Evolutionary conservation across 192 early-diverging fungal species (phyloP).

Genomic region (Mortierella antarctica): DNA sequence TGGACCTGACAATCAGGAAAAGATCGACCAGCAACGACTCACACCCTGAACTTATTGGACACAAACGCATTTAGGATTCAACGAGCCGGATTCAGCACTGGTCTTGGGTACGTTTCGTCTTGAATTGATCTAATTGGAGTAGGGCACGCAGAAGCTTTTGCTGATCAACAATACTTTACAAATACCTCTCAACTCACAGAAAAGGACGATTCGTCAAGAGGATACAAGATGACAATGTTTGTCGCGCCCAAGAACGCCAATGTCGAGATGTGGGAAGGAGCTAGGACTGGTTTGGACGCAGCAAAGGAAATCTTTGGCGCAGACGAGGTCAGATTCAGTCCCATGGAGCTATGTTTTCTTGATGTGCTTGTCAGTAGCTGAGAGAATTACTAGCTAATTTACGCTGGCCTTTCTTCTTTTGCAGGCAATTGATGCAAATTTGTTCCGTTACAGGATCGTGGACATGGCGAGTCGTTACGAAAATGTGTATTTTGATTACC

Average conservation of each 20-base stretch:
- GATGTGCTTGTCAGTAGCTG: background rate
- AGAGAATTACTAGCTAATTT: background rate
- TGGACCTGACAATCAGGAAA: too few relatives aligned
- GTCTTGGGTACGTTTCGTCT: constrained; percentile 68
- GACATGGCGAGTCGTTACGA: constrained; percentile 39
- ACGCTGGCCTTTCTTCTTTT: background rate
- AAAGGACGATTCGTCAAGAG: constrained; percentile 63
- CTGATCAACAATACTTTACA: too few relatives aligned
- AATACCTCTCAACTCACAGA: constrained; percentile 26
- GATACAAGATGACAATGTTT: constrained; percentile 90
- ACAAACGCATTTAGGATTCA: constrained; percentile 71
- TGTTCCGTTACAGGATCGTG: constrained; percentile 49
- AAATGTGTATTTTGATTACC: constrained; percentile 43
- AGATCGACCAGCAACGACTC: background rate
- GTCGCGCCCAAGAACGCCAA: constrained; percentile 79
- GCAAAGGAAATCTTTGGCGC: constrained; percentile 83
- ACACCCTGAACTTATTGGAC: background rate
- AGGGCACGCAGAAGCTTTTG: too few relatives aligned
- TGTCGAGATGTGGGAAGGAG: constrained; percentile 93
- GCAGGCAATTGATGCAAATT: constrained; percentile 42
- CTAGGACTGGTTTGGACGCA: constrained; percentile 83
- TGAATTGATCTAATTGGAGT: too few relatives aligned
- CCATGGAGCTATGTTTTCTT: background rate
- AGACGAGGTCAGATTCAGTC: constrained; percentile 68
- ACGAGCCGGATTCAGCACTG: constrained; percentile 88